phyloP scores from a whole-genome alignment of 2,329 filamentous ascomycete species.

The Rhynchosporium secalis region DNA sequence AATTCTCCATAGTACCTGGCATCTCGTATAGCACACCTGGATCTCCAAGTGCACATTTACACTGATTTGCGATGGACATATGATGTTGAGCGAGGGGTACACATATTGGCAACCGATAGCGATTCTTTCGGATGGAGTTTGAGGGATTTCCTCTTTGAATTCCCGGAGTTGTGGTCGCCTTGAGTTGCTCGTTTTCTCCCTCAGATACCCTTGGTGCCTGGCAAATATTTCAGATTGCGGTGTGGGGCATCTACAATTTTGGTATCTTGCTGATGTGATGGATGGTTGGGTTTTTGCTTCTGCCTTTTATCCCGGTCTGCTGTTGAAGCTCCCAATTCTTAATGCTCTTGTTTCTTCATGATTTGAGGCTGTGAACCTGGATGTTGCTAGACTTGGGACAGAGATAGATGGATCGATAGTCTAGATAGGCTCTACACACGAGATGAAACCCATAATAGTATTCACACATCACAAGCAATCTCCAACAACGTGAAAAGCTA shows the following conservation, averaged over 20 bases:
- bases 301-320: background rate
- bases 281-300: background rate
- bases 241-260: background rate
- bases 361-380: background rate
- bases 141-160: conserved; percentile 3
- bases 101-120: background rate
- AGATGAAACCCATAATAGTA: background rate
- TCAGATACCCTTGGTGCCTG: conserved; percentile 5
- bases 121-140: background rate
- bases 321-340: too few relatives aligned
- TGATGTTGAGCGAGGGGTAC: background rate
- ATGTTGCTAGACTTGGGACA: background rate
- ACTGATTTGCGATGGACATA: background rate
- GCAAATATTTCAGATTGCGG: background rate
- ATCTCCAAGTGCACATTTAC: conserved; percentile 1
- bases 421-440: background rate
- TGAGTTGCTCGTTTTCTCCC: background rate
- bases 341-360: too few relatives aligned
- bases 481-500: too few relatives aligned
- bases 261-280: background rate
- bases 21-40: conserved; percentile 1
- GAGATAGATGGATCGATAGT: background rate
- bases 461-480: too few relatives aligned
- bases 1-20: background rate
- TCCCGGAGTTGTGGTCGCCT: background rate